phyloP scores from a whole-genome alignment of 2,329 filamentous ascomycete genomes.

The Pezicula rhizophila region DNA sequence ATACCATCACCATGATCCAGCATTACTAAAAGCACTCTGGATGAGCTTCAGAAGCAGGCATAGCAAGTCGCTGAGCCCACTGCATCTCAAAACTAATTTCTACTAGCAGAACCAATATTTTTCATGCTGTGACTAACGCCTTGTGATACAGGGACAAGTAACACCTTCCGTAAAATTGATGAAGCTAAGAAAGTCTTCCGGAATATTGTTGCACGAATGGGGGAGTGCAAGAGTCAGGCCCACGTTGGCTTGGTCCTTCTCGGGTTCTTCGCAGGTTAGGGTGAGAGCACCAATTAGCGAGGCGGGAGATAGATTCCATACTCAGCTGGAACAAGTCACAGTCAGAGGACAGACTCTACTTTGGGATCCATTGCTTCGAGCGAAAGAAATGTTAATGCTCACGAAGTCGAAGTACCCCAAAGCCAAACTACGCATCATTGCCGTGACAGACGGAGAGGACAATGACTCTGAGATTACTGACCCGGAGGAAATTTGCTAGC shows the following conservation, averaged over 20 bases:
- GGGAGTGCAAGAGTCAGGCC: background rate
- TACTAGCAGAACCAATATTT: too few species aligned
- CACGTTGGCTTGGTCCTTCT: background rate
- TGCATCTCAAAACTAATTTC: too few species aligned
- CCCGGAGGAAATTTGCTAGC: background rate
- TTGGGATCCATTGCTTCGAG: background rate
- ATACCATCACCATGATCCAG: too few species aligned
- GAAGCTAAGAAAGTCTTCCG: background rate
- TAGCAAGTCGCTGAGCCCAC: too few species aligned
- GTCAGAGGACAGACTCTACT: background rate
- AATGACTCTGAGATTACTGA: background rate
- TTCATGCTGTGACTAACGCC: too few species aligned
- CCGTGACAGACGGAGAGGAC: constrained; percentile 4
- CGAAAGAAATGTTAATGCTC: background rate
- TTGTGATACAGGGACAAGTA: background rate
- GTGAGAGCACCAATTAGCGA: background rate
- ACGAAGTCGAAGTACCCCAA: background rate
- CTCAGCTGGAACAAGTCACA: background rate
- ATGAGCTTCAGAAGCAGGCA: too few species aligned
- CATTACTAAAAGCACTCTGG: too few species aligned
- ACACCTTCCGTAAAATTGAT: background rate
- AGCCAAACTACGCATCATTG: constrained; percentile 4
- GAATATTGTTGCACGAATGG: background rate
- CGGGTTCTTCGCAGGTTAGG: background rate
- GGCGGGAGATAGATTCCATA: background rate